A percentile compares a stretch with the other conserved stretches of the same genome.
Evolutionary conservation across 2,329 filamentous ascomycete genomes (phyloP).

Genomic region (Acephala macrosclerotiorum): DNA sequence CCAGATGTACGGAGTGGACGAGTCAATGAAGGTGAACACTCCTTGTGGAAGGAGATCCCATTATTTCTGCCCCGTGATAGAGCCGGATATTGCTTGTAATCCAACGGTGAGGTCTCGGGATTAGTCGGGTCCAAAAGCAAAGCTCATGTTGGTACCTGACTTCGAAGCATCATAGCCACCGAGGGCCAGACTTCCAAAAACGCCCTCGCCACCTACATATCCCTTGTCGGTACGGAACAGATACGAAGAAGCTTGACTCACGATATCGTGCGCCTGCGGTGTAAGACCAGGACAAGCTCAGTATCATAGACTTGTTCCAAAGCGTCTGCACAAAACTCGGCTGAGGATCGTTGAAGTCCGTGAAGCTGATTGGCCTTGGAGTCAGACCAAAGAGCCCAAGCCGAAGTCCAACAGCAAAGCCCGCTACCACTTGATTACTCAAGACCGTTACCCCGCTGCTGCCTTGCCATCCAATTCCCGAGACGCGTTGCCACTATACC

Average conservation of each 20-base stretch:
- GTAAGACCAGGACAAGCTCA: constrained; percentile 49
- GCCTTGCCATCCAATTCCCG: constrained; percentile 18
- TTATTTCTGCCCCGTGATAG: no score
- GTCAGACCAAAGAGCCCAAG: constrained; percentile 49
- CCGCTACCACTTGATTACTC: constrained; percentile 22
- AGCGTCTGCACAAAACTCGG: constrained; percentile 46
- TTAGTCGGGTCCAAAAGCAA: constrained; percentile 46
- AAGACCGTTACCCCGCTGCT: constrained; percentile 29
- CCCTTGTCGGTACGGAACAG: background rate
- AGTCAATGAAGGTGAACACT: no score
- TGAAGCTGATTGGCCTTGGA: constrained; percentile 47
- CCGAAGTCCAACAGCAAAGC: constrained; percentile 12
- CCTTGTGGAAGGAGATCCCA: no score
- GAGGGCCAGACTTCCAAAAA: constrained; percentile 47
- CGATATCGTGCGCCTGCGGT: constrained; percentile 50
- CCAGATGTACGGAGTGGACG: no score
- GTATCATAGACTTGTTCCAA: constrained; percentile 44
- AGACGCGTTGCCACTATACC: no score
- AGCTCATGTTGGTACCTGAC: constrained; percentile 46
- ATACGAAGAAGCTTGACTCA: constrained; percentile 30
- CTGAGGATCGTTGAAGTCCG: constrained; percentile 43
- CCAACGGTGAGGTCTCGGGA: constrained; percentile 45
- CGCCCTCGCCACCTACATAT: constrained; percentile 38
- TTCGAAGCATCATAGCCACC: constrained; percentile 49
- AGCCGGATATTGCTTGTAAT: no score